Percentiles rank a stretch among this genome's conserved stretches.
Evolutionary conservation across 2,329 filamentous ascomycete species (phyloP).

Genomic region (Chaetothyriales sp.): DNA sequence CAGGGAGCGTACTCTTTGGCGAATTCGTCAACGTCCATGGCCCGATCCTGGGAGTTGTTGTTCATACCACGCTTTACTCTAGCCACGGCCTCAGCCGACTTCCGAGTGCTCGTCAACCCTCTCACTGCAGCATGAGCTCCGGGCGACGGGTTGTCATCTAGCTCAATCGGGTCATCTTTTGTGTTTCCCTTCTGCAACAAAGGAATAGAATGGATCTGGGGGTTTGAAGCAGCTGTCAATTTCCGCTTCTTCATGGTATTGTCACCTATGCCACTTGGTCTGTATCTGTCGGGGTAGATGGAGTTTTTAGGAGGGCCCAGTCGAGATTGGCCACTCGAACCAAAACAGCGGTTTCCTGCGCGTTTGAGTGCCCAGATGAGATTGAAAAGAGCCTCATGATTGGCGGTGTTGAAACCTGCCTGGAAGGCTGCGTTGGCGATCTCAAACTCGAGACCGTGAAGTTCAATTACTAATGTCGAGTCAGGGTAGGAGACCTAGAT

Average conservation of each 20-base stretch:
- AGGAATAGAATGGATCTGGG: slow-evolving; percentile 2
- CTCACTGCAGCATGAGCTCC: background rate
- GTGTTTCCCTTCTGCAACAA: slow-evolving; percentile 1
- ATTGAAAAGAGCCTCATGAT: slow-evolving; percentile 13
- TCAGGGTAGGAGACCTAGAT: background rate
- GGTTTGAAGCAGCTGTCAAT: background rate
- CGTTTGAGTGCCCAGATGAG: slow-evolving; percentile 17
- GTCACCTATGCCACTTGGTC: slow-evolving; percentile 9
- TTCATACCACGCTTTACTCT: too few species aligned
- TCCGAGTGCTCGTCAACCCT: slow-evolving; percentile 5
- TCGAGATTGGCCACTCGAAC: background rate
- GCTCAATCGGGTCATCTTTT: slow-evolving; percentile 4
- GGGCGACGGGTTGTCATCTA: slow-evolving; percentile 1
- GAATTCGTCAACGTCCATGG: background rate
- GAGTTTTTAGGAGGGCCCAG: slow-evolving; percentile 3
- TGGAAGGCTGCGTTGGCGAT: slow-evolving; percentile 12
- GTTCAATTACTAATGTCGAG: slow-evolving; percentile 6
- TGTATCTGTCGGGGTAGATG: slow-evolving; percentile 17
- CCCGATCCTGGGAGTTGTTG: background rate
- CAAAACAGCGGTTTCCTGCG: slow-evolving; percentile 1
- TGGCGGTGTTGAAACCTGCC: slow-evolving; percentile 12
- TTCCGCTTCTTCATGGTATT: slow-evolving; percentile 12
- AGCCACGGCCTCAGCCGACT: slow-evolving; percentile 1
- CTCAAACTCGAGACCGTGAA: slow-evolving; percentile 11
- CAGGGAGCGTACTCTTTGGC: background rate